Conservation (phyloP, 345 rosid genomes). For the Streptanthus diversifolius region DNA sequence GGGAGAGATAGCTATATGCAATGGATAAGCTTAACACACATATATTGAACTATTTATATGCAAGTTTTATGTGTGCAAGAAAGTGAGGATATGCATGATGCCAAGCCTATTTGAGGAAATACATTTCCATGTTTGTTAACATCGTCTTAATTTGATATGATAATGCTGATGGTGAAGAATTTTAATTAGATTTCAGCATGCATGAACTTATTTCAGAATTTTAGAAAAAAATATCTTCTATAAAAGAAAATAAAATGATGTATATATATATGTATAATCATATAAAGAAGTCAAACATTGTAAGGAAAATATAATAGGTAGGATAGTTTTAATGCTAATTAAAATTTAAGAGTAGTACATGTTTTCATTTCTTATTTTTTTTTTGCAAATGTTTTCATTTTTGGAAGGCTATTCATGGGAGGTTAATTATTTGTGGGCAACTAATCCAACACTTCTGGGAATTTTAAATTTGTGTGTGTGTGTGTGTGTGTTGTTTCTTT, state of each 20-base stretch:
- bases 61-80: neutral
- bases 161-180: neutral
- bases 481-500: neutral
- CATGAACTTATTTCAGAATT: constrained; percentile 11
- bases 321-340: neutral
- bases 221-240: neutral
- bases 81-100: neutral
- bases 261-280: neutral
- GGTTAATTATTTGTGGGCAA: constrained; percentile 1
- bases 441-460: constrained; percentile 10
- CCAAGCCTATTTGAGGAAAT: neutral
- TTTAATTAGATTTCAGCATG: neutral
- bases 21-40: neutral
- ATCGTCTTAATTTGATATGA: neutral
- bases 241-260: neutral
- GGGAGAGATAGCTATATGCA: neutral
- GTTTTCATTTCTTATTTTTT: neutral
- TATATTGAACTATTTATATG: constrained; percentile 22
- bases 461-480: neutral
- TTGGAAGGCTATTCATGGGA: neutral
- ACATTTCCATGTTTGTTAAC: neutral
- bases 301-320: neutral
- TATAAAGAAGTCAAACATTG: constrained; percentile 22
- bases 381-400: neutral
- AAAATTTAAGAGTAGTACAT: neutral